Conservation (phyloP, 2,329 filamentous ascomycete genomes). For the Pseudonectria foliicola region DNA sequence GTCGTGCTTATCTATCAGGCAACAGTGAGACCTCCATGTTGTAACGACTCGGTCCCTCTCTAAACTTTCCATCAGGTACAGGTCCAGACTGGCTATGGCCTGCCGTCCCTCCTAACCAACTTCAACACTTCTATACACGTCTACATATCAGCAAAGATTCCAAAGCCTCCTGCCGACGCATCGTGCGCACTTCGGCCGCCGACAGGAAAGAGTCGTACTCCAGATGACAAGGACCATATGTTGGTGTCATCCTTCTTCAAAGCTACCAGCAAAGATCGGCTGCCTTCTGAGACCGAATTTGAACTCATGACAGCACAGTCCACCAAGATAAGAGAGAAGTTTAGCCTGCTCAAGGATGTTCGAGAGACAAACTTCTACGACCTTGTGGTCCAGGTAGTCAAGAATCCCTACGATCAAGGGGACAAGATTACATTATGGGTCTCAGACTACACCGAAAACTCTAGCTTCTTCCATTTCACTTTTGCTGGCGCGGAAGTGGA, state of each 20-base stretch:
- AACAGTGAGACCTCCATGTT: constrained; percentile 36
- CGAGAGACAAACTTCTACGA: constrained; percentile 53
- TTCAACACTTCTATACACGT: constrained; percentile 36
- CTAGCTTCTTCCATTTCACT: constrained; percentile 47
- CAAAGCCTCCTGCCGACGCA: constrained; percentile 30
- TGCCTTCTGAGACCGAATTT: constrained; percentile 41
- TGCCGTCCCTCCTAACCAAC: constrained; percentile 39
- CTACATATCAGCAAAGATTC: constrained; percentile 29
- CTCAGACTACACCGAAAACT: constrained; percentile 75
- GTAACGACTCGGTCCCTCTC: background rate
- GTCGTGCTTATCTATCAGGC: constrained; percentile 41
- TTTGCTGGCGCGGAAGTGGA: constrained; percentile 23
- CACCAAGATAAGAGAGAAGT: constrained; percentile 46
- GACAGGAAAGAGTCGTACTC: constrained; percentile 14
- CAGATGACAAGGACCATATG: constrained; percentile 24
- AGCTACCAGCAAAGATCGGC: constrained; percentile 31
- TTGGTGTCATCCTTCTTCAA: constrained; percentile 45
- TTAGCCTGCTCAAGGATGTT: constrained; percentile 58
- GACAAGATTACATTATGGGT: constrained; percentile 60
- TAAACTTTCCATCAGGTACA: constrained; percentile 33
- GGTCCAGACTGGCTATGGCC: constrained; percentile 15
- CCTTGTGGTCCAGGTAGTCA: constrained; percentile 64
- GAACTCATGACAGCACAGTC: constrained; percentile 31
- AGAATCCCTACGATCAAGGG: constrained; percentile 34
- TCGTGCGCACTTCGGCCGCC: constrained; percentile 18